phyloP scores from a whole-genome alignment of 495 filamentous ascomycete species.

The Chaetomium tenue region DNA sequence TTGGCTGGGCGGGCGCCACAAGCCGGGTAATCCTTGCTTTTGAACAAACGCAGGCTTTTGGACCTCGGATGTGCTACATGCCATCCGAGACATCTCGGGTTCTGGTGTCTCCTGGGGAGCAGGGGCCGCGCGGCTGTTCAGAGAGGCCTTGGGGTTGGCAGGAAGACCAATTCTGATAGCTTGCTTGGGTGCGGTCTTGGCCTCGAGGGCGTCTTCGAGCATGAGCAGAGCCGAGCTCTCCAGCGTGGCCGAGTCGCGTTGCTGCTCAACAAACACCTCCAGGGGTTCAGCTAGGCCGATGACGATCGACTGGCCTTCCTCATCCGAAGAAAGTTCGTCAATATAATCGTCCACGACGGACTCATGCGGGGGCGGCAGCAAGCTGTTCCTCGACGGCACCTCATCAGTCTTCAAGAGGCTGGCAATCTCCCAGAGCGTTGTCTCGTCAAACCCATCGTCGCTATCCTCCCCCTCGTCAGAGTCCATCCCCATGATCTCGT shows the following conservation, averaged over 20 bases:
- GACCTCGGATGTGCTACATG: constrained; percentile 16
- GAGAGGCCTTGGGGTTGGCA: constrained; percentile 23
- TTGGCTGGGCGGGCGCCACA: constrained; percentile 29
- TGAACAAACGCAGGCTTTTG: constrained; percentile 24
- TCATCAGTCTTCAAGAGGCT: constrained; percentile 49
- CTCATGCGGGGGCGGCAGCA: constrained; percentile 35
- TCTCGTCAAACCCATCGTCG: constrained; percentile 56
- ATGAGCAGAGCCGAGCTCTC: constrained; percentile 36
- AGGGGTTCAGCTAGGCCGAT: constrained; percentile 32
- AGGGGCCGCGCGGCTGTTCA: constrained; percentile 11
- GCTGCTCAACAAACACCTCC: constrained; percentile 30
- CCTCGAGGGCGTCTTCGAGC: constrained; percentile 19
- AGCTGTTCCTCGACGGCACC: constrained; percentile 47
- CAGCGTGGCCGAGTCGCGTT: constrained; percentile 23
- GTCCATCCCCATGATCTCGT: constrained; percentile 38
- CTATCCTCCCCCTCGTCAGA: constrained; percentile 41
- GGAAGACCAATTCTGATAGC: constrained; percentile 22
- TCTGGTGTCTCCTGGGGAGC: constrained; percentile 8
- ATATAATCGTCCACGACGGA: constrained; percentile 32
- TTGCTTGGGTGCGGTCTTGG: constrained; percentile 21
- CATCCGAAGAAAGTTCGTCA: constrained; percentile 35
- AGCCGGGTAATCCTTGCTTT: constrained; percentile 20
- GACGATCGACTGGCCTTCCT: constrained; percentile 38
- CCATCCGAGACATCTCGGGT: constrained; percentile 20
- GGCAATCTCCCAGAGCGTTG: constrained; percentile 58